Base-by-base conservation (phyloP, 2,329 filamentous ascomycete species). In the Alternaria triticimaculans region DNA sequence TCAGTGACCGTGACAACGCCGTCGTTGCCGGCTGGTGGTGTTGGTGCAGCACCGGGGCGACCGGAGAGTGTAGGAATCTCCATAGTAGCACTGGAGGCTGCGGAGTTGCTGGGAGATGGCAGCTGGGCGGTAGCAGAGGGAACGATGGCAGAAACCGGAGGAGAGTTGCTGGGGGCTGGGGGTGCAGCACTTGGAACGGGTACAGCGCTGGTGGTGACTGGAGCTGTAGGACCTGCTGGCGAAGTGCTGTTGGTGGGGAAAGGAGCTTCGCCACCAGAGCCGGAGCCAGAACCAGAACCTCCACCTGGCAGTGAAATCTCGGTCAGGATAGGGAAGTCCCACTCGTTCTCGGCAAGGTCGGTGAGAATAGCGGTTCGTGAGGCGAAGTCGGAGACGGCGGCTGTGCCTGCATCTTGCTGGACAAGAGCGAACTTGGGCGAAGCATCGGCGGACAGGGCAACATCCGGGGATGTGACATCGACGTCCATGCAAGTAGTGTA, bases 401-500 rank as follows among this genome's bases (percentile, higher is more conserved):
- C 2, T 2, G 25, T 25, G 25, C 2, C 25, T 2, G 2, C 25
- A 25, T 25, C 25, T 23, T 23, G 23, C 23, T 23, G 23, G 23
- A 23, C 23, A 23, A 23, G 23, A 23, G 23, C 23, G 23, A 23
- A 23, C 23, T 23, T 23, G 23, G 23, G 23, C 23, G 23, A 23
- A 23, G 23, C 23, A 23, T 23, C 23, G 23, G 23, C 23, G 23
- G 23, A 23, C 23, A 23, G 23, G 25, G 70, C 71, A 8, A 72
- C 65, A 68, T 83, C 80, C 44, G 53, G 37, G 20, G 72, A 71
- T 6, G 62, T 48, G 8, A 87, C 78, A 43, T 84, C 81, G 53
- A 89, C 80, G 74, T 88, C 85, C 65, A 83, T 85, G 68, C 87
- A 89, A 20, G 84, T 85, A 5, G 85, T 30, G 5, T 3, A 30